phyloP scores from a whole-genome alignment of 2,329 filamentous ascomycete species.

The Paraphaeosphaeria minitans region DNA sequence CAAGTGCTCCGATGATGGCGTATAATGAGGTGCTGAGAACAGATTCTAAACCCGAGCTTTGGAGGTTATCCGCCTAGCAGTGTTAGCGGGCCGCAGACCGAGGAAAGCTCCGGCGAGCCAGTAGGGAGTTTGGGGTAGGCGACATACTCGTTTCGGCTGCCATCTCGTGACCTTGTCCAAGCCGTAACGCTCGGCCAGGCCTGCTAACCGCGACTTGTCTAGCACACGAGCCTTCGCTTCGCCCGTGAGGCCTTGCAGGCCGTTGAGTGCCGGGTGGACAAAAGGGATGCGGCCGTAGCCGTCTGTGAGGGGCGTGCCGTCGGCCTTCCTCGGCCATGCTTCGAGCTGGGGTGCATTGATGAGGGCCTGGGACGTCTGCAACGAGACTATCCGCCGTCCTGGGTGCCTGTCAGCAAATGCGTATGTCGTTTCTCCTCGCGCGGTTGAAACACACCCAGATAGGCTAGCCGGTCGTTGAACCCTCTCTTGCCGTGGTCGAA shows the following conservation, averaged over 20 bases:
- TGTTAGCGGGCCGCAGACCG: neutral
- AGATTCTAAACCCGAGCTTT: slow-evolving; percentile 72
- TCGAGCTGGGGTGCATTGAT: slow-evolving; percentile 54
- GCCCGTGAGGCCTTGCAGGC: slow-evolving; percentile 72
- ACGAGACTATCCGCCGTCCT: slow-evolving; percentile 68
- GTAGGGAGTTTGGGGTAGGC: slow-evolving; percentile 1
- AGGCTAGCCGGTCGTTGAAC: slow-evolving; percentile 92
- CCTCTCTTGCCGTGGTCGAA: slow-evolving; percentile 94
- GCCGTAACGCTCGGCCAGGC: slow-evolving; percentile 72
- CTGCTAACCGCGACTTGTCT: slow-evolving; percentile 68
- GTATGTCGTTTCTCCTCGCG: neutral
- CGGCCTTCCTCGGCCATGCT: slow-evolving; percentile 25
- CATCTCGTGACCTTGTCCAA: slow-evolving; percentile 80
- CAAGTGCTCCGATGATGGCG: slow-evolving; percentile 85
- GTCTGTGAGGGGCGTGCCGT: slow-evolving; percentile 32
- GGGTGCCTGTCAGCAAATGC: slow-evolving; percentile 21
- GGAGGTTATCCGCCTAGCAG: slow-evolving; percentile 66
- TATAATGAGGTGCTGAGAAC: slow-evolving; percentile 80
- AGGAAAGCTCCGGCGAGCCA: slow-evolving; percentile 10
- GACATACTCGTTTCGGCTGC: slow-evolving; percentile 79
- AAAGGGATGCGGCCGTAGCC: slow-evolving; percentile 65
- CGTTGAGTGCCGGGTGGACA: slow-evolving; percentile 70
- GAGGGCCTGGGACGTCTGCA: slow-evolving; percentile 68
- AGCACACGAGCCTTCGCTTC: slow-evolving; percentile 66
- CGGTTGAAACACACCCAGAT: slow-evolving; percentile 67